These are phyloP conservation scores for Monilinia polystroma DNA, from an alignment of 2,329 filamentous ascomycete genomes.

Conservation along the genomic window DNA sequence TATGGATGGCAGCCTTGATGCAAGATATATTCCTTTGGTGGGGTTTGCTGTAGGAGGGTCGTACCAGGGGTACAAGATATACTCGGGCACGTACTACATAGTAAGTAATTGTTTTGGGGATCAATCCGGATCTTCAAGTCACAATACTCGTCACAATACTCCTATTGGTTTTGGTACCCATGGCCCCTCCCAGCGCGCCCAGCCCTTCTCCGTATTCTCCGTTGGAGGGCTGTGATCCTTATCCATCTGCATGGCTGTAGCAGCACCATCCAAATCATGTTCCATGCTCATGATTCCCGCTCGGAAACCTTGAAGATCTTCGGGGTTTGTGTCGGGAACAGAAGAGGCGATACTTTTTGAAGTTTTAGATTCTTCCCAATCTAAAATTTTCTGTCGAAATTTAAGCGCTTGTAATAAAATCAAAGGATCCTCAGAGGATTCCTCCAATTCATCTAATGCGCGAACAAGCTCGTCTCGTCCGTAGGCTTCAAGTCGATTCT, in stretches of 20 bases:
- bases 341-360: neutral
- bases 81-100: conserved; percentile 2
- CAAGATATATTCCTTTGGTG: neutral
- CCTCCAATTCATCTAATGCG: conserved; percentile 32
- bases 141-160: conserved; percentile 16
- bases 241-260: neutral
- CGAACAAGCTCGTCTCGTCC: conserved; percentile 32
- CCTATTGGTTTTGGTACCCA: conserved; percentile 33
- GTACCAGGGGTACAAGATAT: neutral
- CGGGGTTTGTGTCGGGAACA: neutral
- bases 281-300: conserved; percentile 32
- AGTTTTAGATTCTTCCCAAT: conserved; percentile 14
- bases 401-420: conserved; percentile 39
- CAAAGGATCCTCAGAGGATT: conserved; percentile 25
- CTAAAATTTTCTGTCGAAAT: conserved; percentile 46
- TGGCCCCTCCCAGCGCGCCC: conserved; percentile 27
- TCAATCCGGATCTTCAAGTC: neutral
- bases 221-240: neutral
- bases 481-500: conserved; percentile 25
- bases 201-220: conserved; percentile 13
- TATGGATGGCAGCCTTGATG: conserved; percentile 1
- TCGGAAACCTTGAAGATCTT: conserved; percentile 28
- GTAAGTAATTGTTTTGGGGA: neutral
- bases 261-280: conserved; percentile 23
- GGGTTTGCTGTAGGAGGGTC: neutral